These are phyloP conservation scores for Pseudocercospora macadamiae DNA, from an alignment of 2,329 filamentous ascomycete species.

Conservation along the genomic window DNA sequence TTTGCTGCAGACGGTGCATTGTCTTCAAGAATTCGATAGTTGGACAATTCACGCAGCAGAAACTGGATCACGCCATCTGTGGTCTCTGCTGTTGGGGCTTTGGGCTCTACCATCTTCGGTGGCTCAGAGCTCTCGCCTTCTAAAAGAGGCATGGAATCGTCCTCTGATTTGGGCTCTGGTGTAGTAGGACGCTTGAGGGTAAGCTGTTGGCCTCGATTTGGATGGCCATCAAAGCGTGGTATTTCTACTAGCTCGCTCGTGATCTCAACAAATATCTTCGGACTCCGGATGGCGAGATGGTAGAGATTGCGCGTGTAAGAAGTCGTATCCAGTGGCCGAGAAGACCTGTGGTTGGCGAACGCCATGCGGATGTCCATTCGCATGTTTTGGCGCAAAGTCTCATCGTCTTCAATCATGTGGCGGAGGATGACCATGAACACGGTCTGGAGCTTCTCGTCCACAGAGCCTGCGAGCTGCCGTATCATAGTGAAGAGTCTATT, in stretches of 20 bases:
- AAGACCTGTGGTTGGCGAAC: constrained; percentile 59
- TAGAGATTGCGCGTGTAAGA: constrained; percentile 77
- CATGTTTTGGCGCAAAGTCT: constrained; percentile 89
- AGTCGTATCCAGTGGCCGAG: constrained; percentile 65
- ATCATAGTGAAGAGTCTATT: constrained; percentile 93
- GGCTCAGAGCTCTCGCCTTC: constrained; percentile 34
- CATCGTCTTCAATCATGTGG: constrained; percentile 92
- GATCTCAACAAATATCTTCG: constrained; percentile 83
- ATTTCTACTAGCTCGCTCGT: constrained; percentile 84
- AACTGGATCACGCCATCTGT: constrained; percentile 96
- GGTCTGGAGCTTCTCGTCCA: constrained; percentile 73
- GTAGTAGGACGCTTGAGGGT: constrained; percentile 50
- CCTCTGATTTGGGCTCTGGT: background rate
- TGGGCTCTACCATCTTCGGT: constrained; percentile 69
- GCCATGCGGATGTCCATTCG: constrained; percentile 80
- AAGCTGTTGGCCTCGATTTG: constrained; percentile 56
- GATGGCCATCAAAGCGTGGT: constrained; percentile 59
- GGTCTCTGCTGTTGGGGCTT: constrained; percentile 83
- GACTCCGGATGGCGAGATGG: constrained; percentile 77
- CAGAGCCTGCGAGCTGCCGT: constrained; percentile 81
- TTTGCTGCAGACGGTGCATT: constrained; percentile 60
- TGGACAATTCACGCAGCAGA: constrained; percentile 85
- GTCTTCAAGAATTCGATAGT: constrained; percentile 90
- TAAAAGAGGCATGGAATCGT: constrained; percentile 13
- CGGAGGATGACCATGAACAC: constrained; percentile 84